Base-by-base conservation (phyloP, 495 filamentous ascomycete species). In the Parmelia sp. region DNA sequence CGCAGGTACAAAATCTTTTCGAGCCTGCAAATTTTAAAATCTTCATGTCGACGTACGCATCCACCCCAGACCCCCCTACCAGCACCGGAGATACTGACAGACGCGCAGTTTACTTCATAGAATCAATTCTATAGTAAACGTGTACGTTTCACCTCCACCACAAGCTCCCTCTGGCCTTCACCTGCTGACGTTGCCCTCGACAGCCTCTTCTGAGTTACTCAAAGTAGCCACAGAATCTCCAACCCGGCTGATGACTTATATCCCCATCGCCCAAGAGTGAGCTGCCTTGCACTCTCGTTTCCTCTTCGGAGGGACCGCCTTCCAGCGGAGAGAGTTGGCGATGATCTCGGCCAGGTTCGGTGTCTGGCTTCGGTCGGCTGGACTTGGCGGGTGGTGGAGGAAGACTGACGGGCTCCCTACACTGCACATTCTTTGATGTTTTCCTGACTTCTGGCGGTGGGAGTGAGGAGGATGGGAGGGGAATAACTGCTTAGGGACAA, bases 81-180 rank as follows among this genome's bases (percentile, higher is more conserved):
- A 39, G 4, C 15, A 31, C 15, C 25, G 4, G 0, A 40, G 31
- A 37, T 57, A 63, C 55, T 42, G 12, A 57, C 15, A 0, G n/a
- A 1, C 21, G 21, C 19, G 25, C 61, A 15, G 27, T 56, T 19
- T 17, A 57, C 58, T 68, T 86, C 83, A 86, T 86, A 90, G 87
- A 89, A 90, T 90, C 88, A 89, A 88, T 90, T 90, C 84, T 90
- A 90, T 87, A 90, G 88, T 89, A 86, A 79, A 88, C 82, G 86
- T 88, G 56, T 58, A 58, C 11, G 56, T 58, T 19, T n/a, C 33
- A 11, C 27, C 14, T 39, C 33, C 33, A 23, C 25, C 9, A 8
- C 56, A 11, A n/a, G 15, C 29, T 15, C 27, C 31, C 4, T 33
- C 25, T 21, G 33, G 17, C 3, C 21, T 37, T n/a, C 35, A 15